A percentile compares a stretch with the other conserved stretches of the same genome.
phyloP scores from a whole-genome alignment of 202 grass and related monocot species.

The Digitaria exilis region DNA sequence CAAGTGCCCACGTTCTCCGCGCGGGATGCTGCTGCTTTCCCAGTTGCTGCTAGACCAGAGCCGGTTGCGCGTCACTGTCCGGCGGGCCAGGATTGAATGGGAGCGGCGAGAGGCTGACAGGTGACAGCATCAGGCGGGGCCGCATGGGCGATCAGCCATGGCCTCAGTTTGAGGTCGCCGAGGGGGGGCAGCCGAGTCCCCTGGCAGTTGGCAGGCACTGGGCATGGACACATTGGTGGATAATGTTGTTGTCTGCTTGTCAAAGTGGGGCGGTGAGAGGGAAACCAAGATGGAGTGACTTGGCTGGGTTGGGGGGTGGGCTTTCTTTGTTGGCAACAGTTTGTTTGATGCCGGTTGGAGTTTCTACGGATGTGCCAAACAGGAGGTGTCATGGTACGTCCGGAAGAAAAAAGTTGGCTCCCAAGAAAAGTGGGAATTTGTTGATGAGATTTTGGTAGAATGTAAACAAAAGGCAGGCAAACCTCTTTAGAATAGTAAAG shows the following conservation, averaged over 20 bases:
- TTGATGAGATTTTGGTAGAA: background rate
- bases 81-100: background rate
- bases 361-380: constrained; percentile 30
- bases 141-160: background rate
- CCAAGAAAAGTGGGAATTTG: background rate
- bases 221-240: constrained; percentile 37
- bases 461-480: background rate
- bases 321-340: constrained; percentile 23
- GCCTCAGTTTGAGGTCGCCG: background rate
- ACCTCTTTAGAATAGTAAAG: too few species aligned
- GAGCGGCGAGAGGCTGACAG: constrained; percentile 22
- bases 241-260: constrained; percentile 44
- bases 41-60: background rate
- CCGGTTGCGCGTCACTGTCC: constrained; percentile 39
- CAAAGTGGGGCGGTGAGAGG: constrained; percentile 37
- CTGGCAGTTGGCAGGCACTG: background rate
- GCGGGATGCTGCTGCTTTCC: constrained; percentile 6
- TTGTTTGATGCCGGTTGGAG: constrained; percentile 22
- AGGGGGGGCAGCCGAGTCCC: background rate
- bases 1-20: constrained; percentile 38
- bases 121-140: background rate
- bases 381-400: background rate
- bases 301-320: constrained; percentile 22
- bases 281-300: constrained; percentile 37
- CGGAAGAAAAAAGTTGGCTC: background rate